These are phyloP conservation scores for Colletotrichum tofieldiae DNA, from an alignment of 2,329 filamentous ascomycete genomes.

Conservation along the genomic window DNA sequence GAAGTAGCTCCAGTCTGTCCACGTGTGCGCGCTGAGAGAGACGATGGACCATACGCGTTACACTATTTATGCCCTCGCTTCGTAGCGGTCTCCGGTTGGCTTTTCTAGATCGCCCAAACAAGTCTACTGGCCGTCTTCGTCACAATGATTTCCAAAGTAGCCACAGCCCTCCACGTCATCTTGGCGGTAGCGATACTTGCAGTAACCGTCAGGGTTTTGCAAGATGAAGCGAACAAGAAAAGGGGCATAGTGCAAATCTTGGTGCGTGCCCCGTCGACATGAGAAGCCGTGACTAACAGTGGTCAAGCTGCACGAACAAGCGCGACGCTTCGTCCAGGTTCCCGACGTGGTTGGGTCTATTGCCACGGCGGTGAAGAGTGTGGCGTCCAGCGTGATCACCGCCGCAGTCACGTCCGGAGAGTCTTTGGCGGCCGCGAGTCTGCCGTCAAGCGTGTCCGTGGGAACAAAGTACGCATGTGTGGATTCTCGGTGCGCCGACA, in stretches of 20 bases:
- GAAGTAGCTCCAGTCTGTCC: no score
- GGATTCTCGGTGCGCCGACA: not conserved
- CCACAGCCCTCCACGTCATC: not conserved
- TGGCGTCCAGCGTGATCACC: constrained; percentile 2
- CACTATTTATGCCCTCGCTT: not conserved
- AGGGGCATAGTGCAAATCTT: constrained; percentile 18
- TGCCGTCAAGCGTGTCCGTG: constrained; percentile 8
- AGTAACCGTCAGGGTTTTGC: not conserved
- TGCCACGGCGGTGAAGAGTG: not conserved
- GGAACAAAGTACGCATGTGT: constrained; percentile 15
- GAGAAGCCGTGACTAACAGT: not conserved
- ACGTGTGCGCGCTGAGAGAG: no score
- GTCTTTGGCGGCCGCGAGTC: constrained; percentile 7
- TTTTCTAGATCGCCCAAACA: not conserved
- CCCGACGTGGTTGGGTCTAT: constrained; percentile 8
- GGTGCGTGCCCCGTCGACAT: not conserved
- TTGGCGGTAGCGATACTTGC: constrained; percentile 1
- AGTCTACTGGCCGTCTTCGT: no score
- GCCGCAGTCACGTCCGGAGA: constrained; percentile 2
- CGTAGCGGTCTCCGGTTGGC: not conserved
- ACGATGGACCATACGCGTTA: no score
- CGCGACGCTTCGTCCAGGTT: constrained; percentile 7
- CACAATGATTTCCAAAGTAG: constrained; percentile 9
- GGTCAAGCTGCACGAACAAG: not conserved
- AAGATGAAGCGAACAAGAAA: constrained; percentile 4